These are phyloP conservation scores for Cladosporium sp. DNA, from an alignment of 2,329 filamentous ascomycete species.

Conservation along the genomic window DNA sequence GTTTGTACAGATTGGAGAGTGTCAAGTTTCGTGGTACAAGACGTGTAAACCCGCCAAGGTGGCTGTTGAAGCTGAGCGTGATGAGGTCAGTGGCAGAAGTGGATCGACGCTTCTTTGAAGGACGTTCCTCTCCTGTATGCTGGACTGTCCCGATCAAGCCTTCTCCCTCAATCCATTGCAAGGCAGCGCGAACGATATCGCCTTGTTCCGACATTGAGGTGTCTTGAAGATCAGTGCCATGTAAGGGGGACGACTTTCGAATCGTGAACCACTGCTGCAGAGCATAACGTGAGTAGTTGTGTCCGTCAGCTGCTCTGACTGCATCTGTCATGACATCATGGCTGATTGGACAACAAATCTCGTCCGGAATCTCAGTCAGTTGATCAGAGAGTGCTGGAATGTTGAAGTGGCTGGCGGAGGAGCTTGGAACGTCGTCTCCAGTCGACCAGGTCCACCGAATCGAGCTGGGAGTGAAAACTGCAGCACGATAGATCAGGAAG, in stretches of 20 bases:
- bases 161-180: slow-evolving; percentile 1
- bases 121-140: background rate
- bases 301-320: slow-evolving; percentile 35
- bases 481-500: slow-evolving; percentile 31
- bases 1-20: slow-evolving; percentile 28
- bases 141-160: background rate
- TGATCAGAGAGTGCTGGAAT: background rate
- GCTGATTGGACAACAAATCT: slow-evolving; percentile 35
- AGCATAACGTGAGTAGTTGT: slow-evolving; percentile 38
- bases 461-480: slow-evolving; percentile 15
- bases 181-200: slow-evolving; percentile 23
- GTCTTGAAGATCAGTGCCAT: slow-evolving; percentile 30
- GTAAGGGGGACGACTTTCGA: slow-evolving; percentile 35
- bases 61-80: background rate
- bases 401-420: background rate
- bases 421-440: slow-evolving; percentile 31
- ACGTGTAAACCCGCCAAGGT: background rate
- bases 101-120: background rate
- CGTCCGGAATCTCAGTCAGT: background rate
- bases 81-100: background rate
- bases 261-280: slow-evolving; percentile 39
- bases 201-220: slow-evolving; percentile 28
- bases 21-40: background rate
- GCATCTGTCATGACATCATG: slow-evolving; percentile 38
- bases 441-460: slow-evolving; percentile 31